Base-by-base conservation (phyloP, 1,139 yeast genomes). In the Taiozyma sp. region DNA sequence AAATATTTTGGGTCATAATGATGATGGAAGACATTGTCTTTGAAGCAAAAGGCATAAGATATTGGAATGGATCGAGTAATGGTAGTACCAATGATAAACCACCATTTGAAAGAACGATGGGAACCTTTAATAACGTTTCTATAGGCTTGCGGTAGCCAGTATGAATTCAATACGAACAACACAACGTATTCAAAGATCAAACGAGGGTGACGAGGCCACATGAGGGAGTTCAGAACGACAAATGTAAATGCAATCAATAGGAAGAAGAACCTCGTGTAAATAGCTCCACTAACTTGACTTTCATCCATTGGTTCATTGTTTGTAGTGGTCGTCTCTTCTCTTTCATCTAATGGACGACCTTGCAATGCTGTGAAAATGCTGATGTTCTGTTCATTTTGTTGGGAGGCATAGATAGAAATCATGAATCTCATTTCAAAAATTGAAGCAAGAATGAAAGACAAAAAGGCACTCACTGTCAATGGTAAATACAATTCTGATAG, bases 71-170 rank as follows among this genome's bases (percentile, higher is more conserved):
- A 60, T 54, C 97, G 73, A 11, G 87, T 67, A 1, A 79, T 43
- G 0, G 90, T 79, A 0, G 87, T 80, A 0, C 90, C 88, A 16
- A 84, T 34, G 21, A 90, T 76, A 61, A 86, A 93, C 52, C 78
- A 77, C 88, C 90, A 85, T 43, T 73, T 68, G 58, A 87, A 82
- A 5, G 90, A 79, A 41, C 73, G 71, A 50, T 85, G 71, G n/a
- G 88, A 74, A 28, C 93, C 93, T 51, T 88, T 76, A 22, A 86
- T 68, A 6, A 87, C 83, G 62, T 89, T 88, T 59, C 97, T 75
- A 54, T 83, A 80, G 47, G 89, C 85, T 65, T 91, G 99, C 0
- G 97, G 97, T n/a, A 86, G 59, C 97, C 97, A 91, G 58, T 80
- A 82, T 0, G 96, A 87, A 64, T 83, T 87, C 34, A 85, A 62